Evolutionary conservation across 208 protist genomes (phyloP).

Genomic region (Wallacemonas sp.): DNA sequence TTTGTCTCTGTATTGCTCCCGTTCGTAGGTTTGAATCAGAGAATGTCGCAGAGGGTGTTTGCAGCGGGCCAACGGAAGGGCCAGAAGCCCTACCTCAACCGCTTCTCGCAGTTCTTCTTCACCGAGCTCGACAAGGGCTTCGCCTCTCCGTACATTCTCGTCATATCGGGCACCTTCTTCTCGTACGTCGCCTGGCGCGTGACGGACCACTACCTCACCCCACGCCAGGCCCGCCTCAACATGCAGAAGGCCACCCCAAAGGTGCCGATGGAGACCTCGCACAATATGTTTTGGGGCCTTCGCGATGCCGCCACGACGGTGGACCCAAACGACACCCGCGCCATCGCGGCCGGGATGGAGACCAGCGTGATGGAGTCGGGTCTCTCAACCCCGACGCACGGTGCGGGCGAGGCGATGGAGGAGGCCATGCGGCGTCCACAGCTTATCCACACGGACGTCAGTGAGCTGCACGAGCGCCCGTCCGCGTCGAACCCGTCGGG

Average conservation of each 20-base stretch:
- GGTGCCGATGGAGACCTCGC: conserved; percentile 62
- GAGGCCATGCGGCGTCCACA: conserved; percentile 68
- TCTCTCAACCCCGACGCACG: conserved; percentile 28
- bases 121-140: conserved; percentile 81
- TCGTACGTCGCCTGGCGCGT: conserved; percentile 63
- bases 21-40: too few species aligned
- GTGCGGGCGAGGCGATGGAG: conserved; percentile 40
- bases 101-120: conserved; percentile 78
- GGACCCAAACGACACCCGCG: background rate
- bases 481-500: conserved; percentile 30
- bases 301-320: conserved; percentile 12
- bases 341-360: conserved; percentile 15
- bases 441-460: conserved; percentile 71
- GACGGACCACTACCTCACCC: conserved; percentile 53
- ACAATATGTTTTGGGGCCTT: conserved; percentile 85
- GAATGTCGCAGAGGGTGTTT: conserved; percentile 24
- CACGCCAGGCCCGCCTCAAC: conserved; percentile 47
- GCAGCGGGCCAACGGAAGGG: conserved; percentile 33
- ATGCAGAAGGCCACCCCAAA: conserved; percentile 43
- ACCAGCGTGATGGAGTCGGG: conserved; percentile 10
- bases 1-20: background rate
- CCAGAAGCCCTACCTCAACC: conserved; percentile 51
- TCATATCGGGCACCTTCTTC: conserved; percentile 49
- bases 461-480: conserved; percentile 47
- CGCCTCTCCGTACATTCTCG: conserved; percentile 65